Evolutionary conservation across 73 alveolate species (phyloP), one percentile per base, ranked within the genome.

Genomic region (Paramecium caudatum): DNA sequence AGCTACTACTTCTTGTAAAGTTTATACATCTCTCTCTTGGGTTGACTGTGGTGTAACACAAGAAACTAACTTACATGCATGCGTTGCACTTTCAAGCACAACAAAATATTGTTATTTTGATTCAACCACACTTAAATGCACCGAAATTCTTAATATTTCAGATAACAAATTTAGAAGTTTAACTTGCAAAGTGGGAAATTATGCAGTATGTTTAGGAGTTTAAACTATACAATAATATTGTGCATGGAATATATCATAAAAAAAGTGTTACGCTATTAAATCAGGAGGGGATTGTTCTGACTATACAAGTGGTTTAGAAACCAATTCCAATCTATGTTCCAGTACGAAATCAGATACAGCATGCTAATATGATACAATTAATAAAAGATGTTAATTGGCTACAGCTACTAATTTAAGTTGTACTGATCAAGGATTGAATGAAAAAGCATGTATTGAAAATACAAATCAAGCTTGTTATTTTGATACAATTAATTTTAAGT

Each of bases 81-180:
- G 88, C 19, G 88, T 74, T 10, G 88, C 69, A 15, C 21, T 74
- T 2, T 74, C 88, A n/a, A 16, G 16, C 0, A 65, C 16, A 32
- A 33, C 33, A 32, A 74, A 74, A 23, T 27, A 74, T 21, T 74
- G 88, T 43, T 74, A 74, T 17, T 74, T 74, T 74, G 65, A 74
- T 41, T 16, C 17, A 74, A 19, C 88, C 36, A 41, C 43, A 9
- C 32, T 74, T 4, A 74, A 30, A 41, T 74, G 88, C 6, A 13
- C 47, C 36, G 62, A 41, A 39, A 37, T 74, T 10, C 19, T 45
- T n/a, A 68, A 74, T 74, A 1, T 15, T 0, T 32, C 25, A 12
- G 47, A 74, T 37, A 9, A 63, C 2, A 37, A 27, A 15, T 43
- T 74, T 19, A 16, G 39, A 5, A 36, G 47, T 41, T 17, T 74